phyloP scores from a whole-genome alignment of 2,329 filamentous ascomycete genomes.

The Penicillium sp. region DNA sequence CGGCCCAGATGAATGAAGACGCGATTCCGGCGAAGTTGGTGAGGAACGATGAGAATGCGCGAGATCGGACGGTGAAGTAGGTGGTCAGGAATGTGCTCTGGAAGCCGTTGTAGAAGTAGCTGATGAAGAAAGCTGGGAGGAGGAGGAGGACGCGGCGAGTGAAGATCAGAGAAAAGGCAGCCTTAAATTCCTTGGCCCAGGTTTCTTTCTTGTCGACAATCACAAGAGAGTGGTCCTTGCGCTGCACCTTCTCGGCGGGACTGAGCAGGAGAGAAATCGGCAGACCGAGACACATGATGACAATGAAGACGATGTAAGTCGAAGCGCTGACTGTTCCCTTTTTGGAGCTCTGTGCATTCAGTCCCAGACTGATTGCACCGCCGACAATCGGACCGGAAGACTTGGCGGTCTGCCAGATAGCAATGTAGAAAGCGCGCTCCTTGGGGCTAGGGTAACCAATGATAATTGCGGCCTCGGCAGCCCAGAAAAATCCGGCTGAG shows the following conservation, averaged over 20 bases:
- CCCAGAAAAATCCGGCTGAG: constrained; percentile 52
- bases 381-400: constrained; percentile 26
- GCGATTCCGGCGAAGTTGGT: constrained; percentile 27
- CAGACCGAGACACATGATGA: constrained; percentile 28
- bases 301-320: constrained; percentile 27
- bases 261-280: constrained; percentile 23
- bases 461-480: constrained; percentile 50
- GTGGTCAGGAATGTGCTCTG: constrained; percentile 27
- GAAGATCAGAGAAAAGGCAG: constrained; percentile 19
- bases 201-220: constrained; percentile 22
- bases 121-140: constrained; percentile 31
- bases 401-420: constrained; percentile 28
- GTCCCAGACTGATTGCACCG: constrained; percentile 25
- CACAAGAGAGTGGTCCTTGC: constrained; percentile 25
- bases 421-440: constrained; percentile 27
- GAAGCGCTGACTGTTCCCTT: constrained; percentile 21
- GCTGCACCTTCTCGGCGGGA: constrained; percentile 27
- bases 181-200: constrained; percentile 26
- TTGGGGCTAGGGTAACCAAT: constrained; percentile 42
- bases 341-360: constrained; percentile 20
- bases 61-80: constrained; percentile 27
- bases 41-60: constrained; percentile 28
- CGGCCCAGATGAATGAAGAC: constrained; percentile 21
- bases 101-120: constrained; percentile 34
- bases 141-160: constrained; percentile 25